Evolutionary conservation across 106 monocot species (phyloP).

Genomic region (Phalaenopsis aphrodite): DNA sequence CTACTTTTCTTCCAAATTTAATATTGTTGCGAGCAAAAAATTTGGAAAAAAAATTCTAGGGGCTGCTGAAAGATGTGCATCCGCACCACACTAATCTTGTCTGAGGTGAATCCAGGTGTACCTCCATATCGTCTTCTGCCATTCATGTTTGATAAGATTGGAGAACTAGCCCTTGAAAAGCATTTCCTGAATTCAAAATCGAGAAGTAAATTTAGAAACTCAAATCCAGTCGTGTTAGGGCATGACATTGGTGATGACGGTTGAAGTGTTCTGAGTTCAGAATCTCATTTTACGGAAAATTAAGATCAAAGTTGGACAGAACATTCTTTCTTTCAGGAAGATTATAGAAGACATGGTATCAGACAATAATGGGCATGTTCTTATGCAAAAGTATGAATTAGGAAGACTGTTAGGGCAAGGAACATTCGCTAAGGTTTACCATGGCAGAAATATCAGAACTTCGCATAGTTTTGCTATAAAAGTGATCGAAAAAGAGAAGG

Average conservation of each 20-base stretch:
- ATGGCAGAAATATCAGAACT: constrained; percentile 21
- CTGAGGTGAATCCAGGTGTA: constrained; percentile 12
- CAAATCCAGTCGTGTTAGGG: constrained; percentile 15
- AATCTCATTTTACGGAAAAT: not conserved
- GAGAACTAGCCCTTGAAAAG: not conserved
- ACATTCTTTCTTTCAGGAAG: not conserved
- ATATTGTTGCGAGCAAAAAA: not conserved
- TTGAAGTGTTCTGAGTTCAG: constrained; percentile 11
- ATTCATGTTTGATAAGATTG: constrained; percentile 25
- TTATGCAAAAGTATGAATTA: constrained; percentile 27
- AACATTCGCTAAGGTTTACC: constrained; percentile 29
- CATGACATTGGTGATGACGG: constrained; percentile 23
- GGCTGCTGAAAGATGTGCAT: constrained; percentile 52
- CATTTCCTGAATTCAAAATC: not conserved
- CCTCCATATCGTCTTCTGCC: constrained; percentile 12
- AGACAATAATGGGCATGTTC: constrained; percentile 19
- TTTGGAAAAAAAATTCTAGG: constrained; percentile 13
- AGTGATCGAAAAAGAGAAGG: constrained; percentile 37
- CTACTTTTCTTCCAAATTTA: not conserved
- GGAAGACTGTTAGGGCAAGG: constrained; percentile 27
- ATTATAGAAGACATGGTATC: constrained; percentile 7
- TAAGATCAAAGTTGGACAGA: not conserved
- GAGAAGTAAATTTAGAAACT: not conserved
- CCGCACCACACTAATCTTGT: constrained; percentile 13
- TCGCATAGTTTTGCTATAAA: constrained; percentile 34